Evolutionary conservation across 2,329 filamentous ascomycete species (phyloP).

Genomic region (Penicillium italicum): DNA sequence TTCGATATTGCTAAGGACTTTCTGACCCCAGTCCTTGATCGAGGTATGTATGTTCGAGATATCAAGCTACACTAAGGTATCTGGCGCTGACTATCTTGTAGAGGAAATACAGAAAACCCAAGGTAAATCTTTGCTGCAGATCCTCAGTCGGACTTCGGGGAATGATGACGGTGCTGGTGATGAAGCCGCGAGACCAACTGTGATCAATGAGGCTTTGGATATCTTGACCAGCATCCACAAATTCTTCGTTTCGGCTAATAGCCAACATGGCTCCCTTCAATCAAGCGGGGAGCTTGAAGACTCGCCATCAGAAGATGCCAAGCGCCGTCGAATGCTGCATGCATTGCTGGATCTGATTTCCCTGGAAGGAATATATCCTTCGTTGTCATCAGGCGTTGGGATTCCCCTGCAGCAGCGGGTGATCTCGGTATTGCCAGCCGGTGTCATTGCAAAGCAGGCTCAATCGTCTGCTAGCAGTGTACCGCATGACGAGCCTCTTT

Average conservation of each 20-base stretch:
- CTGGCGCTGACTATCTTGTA: slow-evolving; percentile 33
- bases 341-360: slow-evolving; percentile 44
- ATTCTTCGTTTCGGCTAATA: slow-evolving; percentile 30
- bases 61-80: slow-evolving; percentile 2
- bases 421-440: slow-evolving; percentile 42
- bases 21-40: slow-evolving; percentile 38
- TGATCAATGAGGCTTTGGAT: slow-evolving; percentile 35
- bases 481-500: slow-evolving; percentile 30
- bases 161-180: slow-evolving; percentile 12
- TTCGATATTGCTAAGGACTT: slow-evolving; percentile 37
- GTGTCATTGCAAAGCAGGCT: slow-evolving; percentile 40
- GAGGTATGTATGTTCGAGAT: slow-evolving; percentile 36
- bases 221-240: slow-evolving; percentile 35
- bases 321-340: slow-evolving; percentile 38
- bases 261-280: slow-evolving; percentile 4
- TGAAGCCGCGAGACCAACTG: slow-evolving; percentile 21
- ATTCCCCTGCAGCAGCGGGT: slow-evolving; percentile 45
- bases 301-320: slow-evolving; percentile 40
- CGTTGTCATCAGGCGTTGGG: slow-evolving; percentile 41
- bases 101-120: slow-evolving; percentile 39
- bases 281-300: slow-evolving; percentile 21
- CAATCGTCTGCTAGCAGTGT: slow-evolving; percentile 15
- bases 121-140: slow-evolving; percentile 36
- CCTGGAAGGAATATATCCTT: slow-evolving; percentile 46
- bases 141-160: slow-evolving; percentile 22